Base-by-base conservation (phyloP, 164 flowering plant genomes). In the Annona cherimola region DNA sequence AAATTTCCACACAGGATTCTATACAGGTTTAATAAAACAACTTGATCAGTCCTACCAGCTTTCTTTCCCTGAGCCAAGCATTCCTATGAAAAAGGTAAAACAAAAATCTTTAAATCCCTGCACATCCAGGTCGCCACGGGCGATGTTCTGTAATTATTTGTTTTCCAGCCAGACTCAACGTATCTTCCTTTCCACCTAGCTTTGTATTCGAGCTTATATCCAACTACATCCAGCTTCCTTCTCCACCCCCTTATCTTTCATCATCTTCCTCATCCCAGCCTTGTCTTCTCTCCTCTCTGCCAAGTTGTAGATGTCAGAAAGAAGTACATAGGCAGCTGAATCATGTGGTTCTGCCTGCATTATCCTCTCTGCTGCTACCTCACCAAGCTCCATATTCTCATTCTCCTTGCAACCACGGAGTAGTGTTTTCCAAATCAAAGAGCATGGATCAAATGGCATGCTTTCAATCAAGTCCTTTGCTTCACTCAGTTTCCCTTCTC, bases 251-350 rank as follows among this genome's bases (percentile, higher is more conserved):
- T 45, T 79, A 54, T 71, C 63, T 63, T 61, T 71, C 82, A 79
- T 76, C 42, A 55, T 72, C 62, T 67, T 69, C 78, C 82, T 68
- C 44, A 74, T 71, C 69, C 68, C 73, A 68, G 76, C 79, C 73
- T 74, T 74, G 40, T 69, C 61, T 69, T 74, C 78, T 76, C 70
- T 69, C 65, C 63, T 71, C 40, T 69, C 71, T 40, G 44, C 71
- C 50, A 76, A 80, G 43, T 75, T 76, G 63, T 76, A 80, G 16
- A 74, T 71, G 69, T 72, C 71, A 43, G 79, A 77, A 26, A 77
- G 82, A 26, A 80, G 82, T 77, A 80, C 73, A 69, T 80, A 80
- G 54, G 79, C 76, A 42, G 80, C 74, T 66, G 76, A 69, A 45
- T 74, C 82, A 35, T 69, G 20, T 45, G 82, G 75, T 44, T 79